phyloP scores from a whole-genome alignment of 305 asterid species.

The Rubia occidens region DNA sequence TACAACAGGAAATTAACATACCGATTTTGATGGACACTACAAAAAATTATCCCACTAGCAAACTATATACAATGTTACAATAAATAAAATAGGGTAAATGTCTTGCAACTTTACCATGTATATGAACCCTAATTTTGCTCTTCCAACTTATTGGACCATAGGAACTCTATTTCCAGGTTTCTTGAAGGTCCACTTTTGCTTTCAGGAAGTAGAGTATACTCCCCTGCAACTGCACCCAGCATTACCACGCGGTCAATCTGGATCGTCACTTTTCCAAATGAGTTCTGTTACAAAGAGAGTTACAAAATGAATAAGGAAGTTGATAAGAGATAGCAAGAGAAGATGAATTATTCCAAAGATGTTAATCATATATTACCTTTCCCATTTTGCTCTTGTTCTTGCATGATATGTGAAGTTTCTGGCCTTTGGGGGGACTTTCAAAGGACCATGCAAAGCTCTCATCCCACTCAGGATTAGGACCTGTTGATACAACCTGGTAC shows the following conservation, averaged over 20 bases:
- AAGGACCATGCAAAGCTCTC: conserved; percentile 94
- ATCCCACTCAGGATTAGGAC: conserved; percentile 94
- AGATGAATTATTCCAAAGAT: background rate
- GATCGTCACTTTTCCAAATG: conserved; percentile 92
- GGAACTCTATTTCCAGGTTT: conserved; percentile 91
- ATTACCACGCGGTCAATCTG: conserved; percentile 96
- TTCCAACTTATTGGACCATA: conserved; percentile 71
- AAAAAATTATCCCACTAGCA: conserved; percentile 10
- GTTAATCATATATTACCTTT: conserved; percentile 40
- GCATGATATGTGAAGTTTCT: conserved; percentile 97
- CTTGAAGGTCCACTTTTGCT: conserved; percentile 97
- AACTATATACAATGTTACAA: conserved; percentile 20
- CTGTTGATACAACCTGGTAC: conserved; percentile 74
- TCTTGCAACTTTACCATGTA: conserved; percentile 5
- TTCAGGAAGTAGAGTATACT: conserved; percentile 76
- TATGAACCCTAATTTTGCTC: conserved; percentile 10
- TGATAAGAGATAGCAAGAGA: background rate
- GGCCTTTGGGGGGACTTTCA: conserved; percentile 98
- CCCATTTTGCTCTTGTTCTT: conserved; percentile 99
- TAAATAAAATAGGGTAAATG: conserved; percentile 9
- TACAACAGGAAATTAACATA: conserved; percentile 1
- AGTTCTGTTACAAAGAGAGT: conserved; percentile 44
- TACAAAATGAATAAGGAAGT: background rate
- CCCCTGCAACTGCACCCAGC: conserved; percentile 97
- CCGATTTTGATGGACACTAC: conserved; percentile 15